Evolutionary conservation across 768 basidiomycete species (phyloP).

Genomic region (Termitomyces sp.): DNA sequence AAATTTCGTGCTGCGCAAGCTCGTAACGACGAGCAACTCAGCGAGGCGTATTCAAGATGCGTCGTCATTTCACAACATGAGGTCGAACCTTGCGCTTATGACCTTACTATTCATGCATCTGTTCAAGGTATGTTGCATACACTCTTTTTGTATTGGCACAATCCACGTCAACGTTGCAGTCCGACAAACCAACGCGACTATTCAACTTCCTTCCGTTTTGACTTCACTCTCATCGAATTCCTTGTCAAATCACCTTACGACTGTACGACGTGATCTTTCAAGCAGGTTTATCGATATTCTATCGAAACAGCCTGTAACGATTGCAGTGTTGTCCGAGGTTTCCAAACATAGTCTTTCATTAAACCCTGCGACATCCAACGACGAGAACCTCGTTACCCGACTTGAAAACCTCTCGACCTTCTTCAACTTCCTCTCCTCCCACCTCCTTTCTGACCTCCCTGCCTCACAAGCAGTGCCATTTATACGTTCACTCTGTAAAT

Average conservation of each 20-base stretch:
- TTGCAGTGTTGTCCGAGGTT: conserved; percentile 32
- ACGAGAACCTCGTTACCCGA: conserved; percentile 31
- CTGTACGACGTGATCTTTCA: conserved; percentile 61
- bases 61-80: conserved; percentile 45
- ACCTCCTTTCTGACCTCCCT: conserved; percentile 57
- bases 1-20: conserved; percentile 51
- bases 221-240: conserved; percentile 53
- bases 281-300: conserved; percentile 54
- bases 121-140: conserved; percentile 35
- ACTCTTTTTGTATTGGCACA: neutral
- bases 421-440: conserved; percentile 56
- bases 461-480: conserved; percentile 39
- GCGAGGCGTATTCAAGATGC: conserved; percentile 60
- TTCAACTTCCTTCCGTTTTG: conserved; percentile 52
- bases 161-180: conserved; percentile 34
- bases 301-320: conserved; percentile 46
- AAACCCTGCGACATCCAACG: conserved; percentile 38
- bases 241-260: conserved; percentile 50
- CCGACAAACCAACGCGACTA: conserved; percentile 43
- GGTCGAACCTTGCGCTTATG: conserved; percentile 27
- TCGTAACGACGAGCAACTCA: conserved; percentile 65
- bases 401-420: conserved; percentile 53
- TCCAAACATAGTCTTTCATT: conserved; percentile 44
- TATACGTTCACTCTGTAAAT: conserved; percentile 53
- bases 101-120: conserved; percentile 44